Evolutionary conservation across 176 grass and related monocot species (phyloP).

Genomic region (Oryza meyeriana): DNA sequence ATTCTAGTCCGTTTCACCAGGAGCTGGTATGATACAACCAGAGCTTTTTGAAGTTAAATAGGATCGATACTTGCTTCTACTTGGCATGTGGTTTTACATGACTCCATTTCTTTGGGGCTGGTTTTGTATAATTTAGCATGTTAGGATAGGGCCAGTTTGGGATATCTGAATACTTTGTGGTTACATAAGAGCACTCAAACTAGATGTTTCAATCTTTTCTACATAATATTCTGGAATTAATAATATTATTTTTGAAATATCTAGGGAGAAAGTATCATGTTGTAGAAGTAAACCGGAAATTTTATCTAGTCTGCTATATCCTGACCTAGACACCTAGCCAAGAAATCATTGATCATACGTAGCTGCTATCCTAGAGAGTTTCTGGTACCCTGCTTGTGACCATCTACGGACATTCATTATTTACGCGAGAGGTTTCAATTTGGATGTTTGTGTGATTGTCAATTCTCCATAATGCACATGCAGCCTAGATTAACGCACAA

Average conservation of each 20-base stretch:
- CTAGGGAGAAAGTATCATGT: neutral
- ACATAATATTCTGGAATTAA: neutral
- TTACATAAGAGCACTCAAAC: neutral
- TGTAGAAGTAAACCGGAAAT: neutral
- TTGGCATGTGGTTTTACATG: neutral
- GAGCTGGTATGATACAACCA: constrained; percentile 65
- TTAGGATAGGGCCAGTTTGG: neutral
- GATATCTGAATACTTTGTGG: neutral
- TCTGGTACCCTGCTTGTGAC: neutral
- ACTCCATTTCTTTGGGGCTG: neutral
- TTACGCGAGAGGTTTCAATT: neutral
- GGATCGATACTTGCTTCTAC: neutral
- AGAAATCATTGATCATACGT: neutral
- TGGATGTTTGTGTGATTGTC: neutral
- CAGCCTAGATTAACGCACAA: neutral
- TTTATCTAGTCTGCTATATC: neutral
- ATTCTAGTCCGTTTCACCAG: constrained; percentile 56
- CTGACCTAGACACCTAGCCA: neutral
- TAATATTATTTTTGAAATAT: neutral
- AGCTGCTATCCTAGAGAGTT: neutral
- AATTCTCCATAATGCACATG: neutral
- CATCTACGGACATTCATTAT: neutral
- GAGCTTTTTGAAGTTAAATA: constrained; percentile 23
- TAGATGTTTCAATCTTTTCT: neutral
- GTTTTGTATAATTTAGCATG: neutral